Base-by-base conservation (phyloP, 2,329 filamentous ascomycete species). In the Cladosporium sp. region DNA sequence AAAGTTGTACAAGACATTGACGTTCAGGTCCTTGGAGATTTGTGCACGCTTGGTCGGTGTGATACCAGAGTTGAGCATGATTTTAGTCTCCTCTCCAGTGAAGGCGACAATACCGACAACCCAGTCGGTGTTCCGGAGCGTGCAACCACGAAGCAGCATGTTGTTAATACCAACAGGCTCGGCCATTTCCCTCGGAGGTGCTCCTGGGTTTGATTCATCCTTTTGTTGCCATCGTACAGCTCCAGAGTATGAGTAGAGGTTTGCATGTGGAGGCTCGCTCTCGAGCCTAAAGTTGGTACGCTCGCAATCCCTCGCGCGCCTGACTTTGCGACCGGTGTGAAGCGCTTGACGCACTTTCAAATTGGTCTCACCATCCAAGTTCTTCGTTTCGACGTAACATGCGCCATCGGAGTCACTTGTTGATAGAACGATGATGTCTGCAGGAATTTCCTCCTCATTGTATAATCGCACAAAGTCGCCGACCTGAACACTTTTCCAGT, bases 361-460 rank as follows among this genome's bases (percentile, higher is more conserved):
- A 74, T 99, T 99, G 2, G 95, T 99, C 80, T 99, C 95, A 60
- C 95, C 95, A 74, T 99, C 95, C 82, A 99, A 78, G 76, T 97
- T 98, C 83, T 98, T 99, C 2, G 95, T 99, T 80, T 99, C 95
- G 26, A 99, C 91, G 73, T 97, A 99, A 79, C 95, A 99, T 44
- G 92, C 92, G 60, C 95, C 95, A 73, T 99, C 95, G 0, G 90
- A 86, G 73, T 98, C 95, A 2, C 95, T 97, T 0, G 95, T 98
- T 2, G 95, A 92, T 28, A 99, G 81, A 52, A 99, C 91, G 58
- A 98, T 90, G 57, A 99, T 84, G 78, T 99, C 95, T 58, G 95
- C 94, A 1, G 95, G 96, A 28, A 99, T 88, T 72, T 96, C 93
- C 74, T 99, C 95, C 71, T 97, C 91, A 74, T 96, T 97, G 81